Conservation (phyloP, 768 basidiomycete species). For the Xerocomus spinulosus region DNA sequence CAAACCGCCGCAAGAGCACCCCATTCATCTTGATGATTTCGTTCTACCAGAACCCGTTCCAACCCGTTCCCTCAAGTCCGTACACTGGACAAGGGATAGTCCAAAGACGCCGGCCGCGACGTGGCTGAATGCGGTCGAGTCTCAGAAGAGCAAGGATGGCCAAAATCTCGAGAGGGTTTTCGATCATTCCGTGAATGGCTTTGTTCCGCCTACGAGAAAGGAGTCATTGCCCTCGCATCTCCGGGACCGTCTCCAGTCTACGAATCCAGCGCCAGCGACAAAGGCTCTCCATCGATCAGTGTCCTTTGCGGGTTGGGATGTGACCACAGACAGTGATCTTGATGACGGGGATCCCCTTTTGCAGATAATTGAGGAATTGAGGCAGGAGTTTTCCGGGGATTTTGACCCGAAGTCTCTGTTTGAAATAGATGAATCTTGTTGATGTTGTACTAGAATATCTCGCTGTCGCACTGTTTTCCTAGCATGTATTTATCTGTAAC, state of each 20-base stretch:
- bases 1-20: neutral
- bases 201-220: constrained; percentile 10
- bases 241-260: neutral
- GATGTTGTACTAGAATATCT: neutral
- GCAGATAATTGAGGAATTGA: constrained; percentile 19
- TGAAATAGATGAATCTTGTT: constrained; percentile 7
- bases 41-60: constrained; percentile 5
- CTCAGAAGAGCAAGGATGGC: constrained; percentile 1
- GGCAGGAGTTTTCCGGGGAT: constrained; percentile 2
- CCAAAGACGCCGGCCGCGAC: constrained; percentile 5
- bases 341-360: constrained; percentile 6
- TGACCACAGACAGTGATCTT: neutral
- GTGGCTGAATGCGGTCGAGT: constrained; percentile 10
- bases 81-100: constrained; percentile 1
- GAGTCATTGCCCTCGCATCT: constrained; percentile 10
- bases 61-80: constrained; percentile 8
- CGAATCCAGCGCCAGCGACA: neutral
- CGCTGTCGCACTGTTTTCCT: neutral
- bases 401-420: constrained; percentile 20
- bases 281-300: constrained; percentile 24
- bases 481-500: neutral
- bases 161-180: constrained; percentile 9
- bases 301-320: constrained; percentile 19
- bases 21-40: constrained; percentile 10
- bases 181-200: constrained; percentile 12